phyloP scores from a whole-genome alignment of 345 rosid genomes.

The Eucalyptus paniculata region DNA sequence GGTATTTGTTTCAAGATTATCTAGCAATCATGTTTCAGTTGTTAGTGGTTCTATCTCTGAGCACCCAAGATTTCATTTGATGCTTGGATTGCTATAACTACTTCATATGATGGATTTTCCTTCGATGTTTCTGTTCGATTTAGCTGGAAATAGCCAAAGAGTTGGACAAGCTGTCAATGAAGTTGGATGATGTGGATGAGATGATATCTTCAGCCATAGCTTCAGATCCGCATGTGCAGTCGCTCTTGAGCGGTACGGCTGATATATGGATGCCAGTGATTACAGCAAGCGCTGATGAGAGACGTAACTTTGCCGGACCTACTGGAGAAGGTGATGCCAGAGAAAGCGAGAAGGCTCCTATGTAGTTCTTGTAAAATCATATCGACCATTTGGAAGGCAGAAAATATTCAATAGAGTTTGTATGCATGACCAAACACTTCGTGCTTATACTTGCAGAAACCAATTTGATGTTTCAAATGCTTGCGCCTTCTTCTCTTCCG shows the following conservation, averaged over 20 bases:
- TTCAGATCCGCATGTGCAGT: constrained; percentile 61
- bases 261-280: constrained; percentile 85
- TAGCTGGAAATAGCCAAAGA: constrained; percentile 75
- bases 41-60: neutral
- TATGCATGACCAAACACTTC: neutral
- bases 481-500: neutral
- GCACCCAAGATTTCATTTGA: neutral
- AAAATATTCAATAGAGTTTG: neutral
- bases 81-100: neutral
- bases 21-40: neutral
- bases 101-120: neutral
- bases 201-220: constrained; percentile 71
- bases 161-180: constrained; percentile 73
- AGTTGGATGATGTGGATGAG: constrained; percentile 66
- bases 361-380: neutral
- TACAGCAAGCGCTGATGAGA: constrained; percentile 60
- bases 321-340: neutral
- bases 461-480: neutral
- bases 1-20: constrained; percentile 9
- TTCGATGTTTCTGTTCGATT: neutral
- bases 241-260: constrained; percentile 66
- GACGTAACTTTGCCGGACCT: constrained; percentile 50
- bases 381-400: neutral
- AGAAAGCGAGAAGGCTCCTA: neutral
- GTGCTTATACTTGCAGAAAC: neutral